These are phyloP conservation scores for Salinomyces thailandicus DNA, from an alignment of 2,329 filamentous ascomycete species.

Conservation along the genomic window DNA sequence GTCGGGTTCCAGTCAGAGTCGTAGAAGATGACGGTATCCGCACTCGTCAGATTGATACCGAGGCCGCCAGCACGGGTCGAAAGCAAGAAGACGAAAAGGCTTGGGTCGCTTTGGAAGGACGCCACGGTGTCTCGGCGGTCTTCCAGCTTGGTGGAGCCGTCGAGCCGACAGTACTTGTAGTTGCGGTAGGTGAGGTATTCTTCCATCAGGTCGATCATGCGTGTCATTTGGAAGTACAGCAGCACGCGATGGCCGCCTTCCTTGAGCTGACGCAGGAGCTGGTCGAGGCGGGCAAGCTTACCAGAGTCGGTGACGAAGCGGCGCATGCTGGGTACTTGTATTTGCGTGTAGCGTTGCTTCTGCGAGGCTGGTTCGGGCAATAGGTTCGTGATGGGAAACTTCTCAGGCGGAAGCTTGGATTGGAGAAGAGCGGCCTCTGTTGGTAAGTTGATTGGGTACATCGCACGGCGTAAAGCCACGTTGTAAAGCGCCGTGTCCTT, in stretches of 20 bases:
- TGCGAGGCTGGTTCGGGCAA: slow-evolving; percentile 70
- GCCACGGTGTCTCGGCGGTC: slow-evolving; percentile 92
- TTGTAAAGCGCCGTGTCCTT: slow-evolving; percentile 72
- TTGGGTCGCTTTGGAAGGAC: slow-evolving; percentile 87
- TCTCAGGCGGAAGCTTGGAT: slow-evolving; percentile 55
- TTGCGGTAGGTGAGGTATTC: slow-evolving; percentile 98
- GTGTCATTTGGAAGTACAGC: slow-evolving; percentile 99
- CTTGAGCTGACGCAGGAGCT: slow-evolving; percentile 80
- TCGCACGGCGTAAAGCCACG: slow-evolving; percentile 56
- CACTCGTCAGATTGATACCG: slow-evolving; percentile 92
- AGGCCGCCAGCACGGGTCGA: slow-evolving; percentile 94
- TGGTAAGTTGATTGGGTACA: slow-evolving; percentile 55
- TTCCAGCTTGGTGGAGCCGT: slow-evolving; percentile 94
- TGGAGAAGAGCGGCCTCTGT: slow-evolving; percentile 67
- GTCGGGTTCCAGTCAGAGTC: slow-evolving; percentile 99
- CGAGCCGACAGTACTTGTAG: slow-evolving; percentile 95
- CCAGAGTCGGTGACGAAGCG: slow-evolving; percentile 96
- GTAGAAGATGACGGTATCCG: slow-evolving; percentile 99
- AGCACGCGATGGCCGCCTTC: slow-evolving; percentile 85
- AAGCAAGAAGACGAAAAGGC: slow-evolving; percentile 94
- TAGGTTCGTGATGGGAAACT: slow-evolving; percentile 54
- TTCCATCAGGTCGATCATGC: slow-evolving; percentile 99
- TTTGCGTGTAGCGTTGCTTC: slow-evolving; percentile 78
- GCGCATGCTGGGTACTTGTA: slow-evolving; percentile 88
- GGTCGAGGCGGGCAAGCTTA: slow-evolving; percentile 84